Conservation (phyloP, 495 filamentous ascomycete species). For the Podospora appendiculata region DNA sequence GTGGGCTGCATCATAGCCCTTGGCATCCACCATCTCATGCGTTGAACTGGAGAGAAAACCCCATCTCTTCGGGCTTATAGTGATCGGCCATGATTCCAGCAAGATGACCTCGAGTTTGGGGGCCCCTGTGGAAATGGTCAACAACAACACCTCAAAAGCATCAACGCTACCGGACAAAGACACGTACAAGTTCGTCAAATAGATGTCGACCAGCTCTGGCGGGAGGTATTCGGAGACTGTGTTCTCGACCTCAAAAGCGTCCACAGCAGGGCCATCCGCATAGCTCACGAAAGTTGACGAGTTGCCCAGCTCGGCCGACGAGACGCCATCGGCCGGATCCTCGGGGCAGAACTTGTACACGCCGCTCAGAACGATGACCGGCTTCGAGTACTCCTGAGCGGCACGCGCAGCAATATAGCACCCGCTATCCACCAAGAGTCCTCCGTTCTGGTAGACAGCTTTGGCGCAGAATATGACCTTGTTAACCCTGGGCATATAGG, state of each 20-base stretch:
- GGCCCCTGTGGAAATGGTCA: slow-evolving; percentile 49
- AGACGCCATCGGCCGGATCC: slow-evolving; percentile 71
- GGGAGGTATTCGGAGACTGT: slow-evolving; percentile 78
- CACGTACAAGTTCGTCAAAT: slow-evolving; percentile 87
- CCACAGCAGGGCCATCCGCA: slow-evolving; percentile 65
- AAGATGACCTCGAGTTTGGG: slow-evolving; percentile 72
- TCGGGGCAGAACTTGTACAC: slow-evolving; percentile 88
- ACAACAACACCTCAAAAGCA: slow-evolving; percentile 4
- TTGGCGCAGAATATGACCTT: slow-evolving; percentile 87
- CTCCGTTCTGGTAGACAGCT: slow-evolving; percentile 79
- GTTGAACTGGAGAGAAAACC: slow-evolving; percentile 39
- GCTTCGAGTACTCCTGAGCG: slow-evolving; percentile 68
- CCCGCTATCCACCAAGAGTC: slow-evolving; percentile 71
- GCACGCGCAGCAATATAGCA: slow-evolving; percentile 73
- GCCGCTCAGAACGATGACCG: slow-evolving; percentile 75
- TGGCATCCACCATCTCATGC: not conserved
- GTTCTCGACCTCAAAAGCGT: slow-evolving; percentile 70
- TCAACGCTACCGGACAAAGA: not conserved
- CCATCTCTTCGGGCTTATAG: slow-evolving; percentile 75
- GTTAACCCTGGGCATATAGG: slow-evolving; percentile 86
- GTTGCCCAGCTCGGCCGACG: slow-evolving; percentile 74
- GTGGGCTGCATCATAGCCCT: not conserved
- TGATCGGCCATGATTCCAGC: slow-evolving; percentile 78
- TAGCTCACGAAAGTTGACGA: slow-evolving; percentile 64
- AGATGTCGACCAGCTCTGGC: slow-evolving; percentile 73